Base-by-base conservation (phyloP, 1,284 basidiomycete genomes). In the Leccinum griseonigrum region DNA sequence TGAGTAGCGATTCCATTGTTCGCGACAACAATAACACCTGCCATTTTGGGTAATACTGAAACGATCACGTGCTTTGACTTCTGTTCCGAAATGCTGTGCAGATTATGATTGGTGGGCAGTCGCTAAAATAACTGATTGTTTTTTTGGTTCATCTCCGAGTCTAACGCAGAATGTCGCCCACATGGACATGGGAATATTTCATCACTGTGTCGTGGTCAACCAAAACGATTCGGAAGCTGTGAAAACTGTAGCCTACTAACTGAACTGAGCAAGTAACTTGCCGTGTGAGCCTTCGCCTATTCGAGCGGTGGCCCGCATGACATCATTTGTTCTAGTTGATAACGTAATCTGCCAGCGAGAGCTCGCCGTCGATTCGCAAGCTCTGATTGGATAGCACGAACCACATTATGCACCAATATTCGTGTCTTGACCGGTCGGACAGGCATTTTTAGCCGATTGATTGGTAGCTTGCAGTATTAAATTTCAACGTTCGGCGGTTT, bases 1-100 rank as follows among this genome's bases (percentile, higher is more conserved):
- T n/a, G 7, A 53, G 9, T 26, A 22, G 16, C 40, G 6, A 26
- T 6, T 48, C 53, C 75, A 73, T 77, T 74, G 75, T 75, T 69
- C 56, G 58, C 54, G 16, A 51, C 26, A 57, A 75, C 73, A 72
- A 72, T 75, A 75, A 75, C 53, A 50, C 64, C 38, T 69, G 63
- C 71, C 59, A 31, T 73, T 68, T 53, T 54, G 32, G 69, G 61
- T 11, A 3, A 36, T 36, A 36, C 34, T 6, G 18, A 46, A 46
- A 13, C 11, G 18, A 46, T 46, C 43, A 46, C 43, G 48, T 50
- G 26, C 48, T 26, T 28, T 50, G 14, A 16, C 48, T 50, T 46
- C 8, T 18, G 40, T 10, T 43, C 43, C 43, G 43, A 46, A 46
- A 46, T 22, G 18, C 48, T 50, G 22, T 50, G 48, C 14, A 50